phyloP scores from a whole-genome alignment of 306 rosid genomes.

The Sophora flavescens region DNA sequence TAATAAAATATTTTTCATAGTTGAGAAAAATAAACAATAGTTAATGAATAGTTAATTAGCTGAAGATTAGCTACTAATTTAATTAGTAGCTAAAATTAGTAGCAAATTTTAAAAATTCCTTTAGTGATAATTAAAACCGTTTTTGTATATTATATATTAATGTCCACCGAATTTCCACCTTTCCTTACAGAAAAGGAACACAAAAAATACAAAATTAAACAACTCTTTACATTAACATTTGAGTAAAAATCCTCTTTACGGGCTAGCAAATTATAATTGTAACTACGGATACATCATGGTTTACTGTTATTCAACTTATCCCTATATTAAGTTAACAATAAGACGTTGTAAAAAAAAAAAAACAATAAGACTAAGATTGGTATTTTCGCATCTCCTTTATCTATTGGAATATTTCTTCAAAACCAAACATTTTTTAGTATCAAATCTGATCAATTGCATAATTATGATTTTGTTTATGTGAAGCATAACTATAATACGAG shows the following conservation, averaged over 20 bases:
- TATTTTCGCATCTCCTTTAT: background rate
- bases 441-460: background rate
- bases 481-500: background rate
- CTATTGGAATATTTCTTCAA: background rate
- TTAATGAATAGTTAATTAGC: no score
- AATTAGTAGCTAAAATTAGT: no score
- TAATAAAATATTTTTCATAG: no score
- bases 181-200: background rate
- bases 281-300: background rate
- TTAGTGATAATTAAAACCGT: background rate
- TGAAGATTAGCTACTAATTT: no score
- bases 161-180: background rate
- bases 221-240: background rate
- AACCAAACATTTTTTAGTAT: background rate
- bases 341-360: no score
- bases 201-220: background rate
- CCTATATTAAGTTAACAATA: no score
- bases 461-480: background rate
- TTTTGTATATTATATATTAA: background rate
- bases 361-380: background rate
- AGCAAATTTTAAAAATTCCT: no score
- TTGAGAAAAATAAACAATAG: no score
- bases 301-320: no score
- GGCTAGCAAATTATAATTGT: conserved; percentile 12
- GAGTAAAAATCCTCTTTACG: background rate